phyloP scores from a whole-genome alignment of 768 basidiomycete genomes.

The Leccinum rimulosum region DNA sequence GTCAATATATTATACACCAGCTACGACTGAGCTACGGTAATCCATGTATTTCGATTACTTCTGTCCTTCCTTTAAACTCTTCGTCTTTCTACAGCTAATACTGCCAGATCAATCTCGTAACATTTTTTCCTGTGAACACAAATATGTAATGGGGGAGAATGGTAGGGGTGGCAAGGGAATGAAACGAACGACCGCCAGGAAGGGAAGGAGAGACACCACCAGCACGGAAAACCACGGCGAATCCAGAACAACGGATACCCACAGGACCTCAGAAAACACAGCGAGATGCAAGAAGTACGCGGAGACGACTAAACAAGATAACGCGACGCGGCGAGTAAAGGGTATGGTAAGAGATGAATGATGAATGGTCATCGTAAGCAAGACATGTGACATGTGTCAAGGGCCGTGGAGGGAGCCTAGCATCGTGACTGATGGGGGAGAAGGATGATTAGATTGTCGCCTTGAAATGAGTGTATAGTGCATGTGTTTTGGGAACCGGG shows the following conservation, averaged over 20 bases:
- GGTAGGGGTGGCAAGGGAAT: neutral
- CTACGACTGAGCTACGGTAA: slow-evolving; percentile 22
- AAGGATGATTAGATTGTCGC: slow-evolving; percentile 28
- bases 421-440: slow-evolving; percentile 21
- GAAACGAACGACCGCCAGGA: slow-evolving; percentile 13
- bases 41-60: slow-evolving; percentile 32
- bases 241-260: slow-evolving; percentile 21
- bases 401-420: slow-evolving; percentile 12
- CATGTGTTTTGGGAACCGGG: slow-evolving; percentile 15
- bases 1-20: slow-evolving; percentile 32
- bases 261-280: slow-evolving; percentile 22
- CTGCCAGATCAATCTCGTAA: slow-evolving; percentile 27
- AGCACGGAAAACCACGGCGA: slow-evolving; percentile 14
- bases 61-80: slow-evolving; percentile 28
- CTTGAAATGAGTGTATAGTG: slow-evolving; percentile 20
- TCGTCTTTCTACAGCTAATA: slow-evolving; percentile 26
- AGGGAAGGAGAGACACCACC: slow-evolving; percentile 8
- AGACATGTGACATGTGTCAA: slow-evolving; percentile 25
- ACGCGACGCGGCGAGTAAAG: slow-evolving; percentile 28
- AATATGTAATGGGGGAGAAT: slow-evolving; percentile 17
- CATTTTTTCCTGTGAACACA: slow-evolving; percentile 21
- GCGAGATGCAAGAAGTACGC: slow-evolving; percentile 22
- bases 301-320: slow-evolving; percentile 29
- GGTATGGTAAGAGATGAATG: slow-evolving; percentile 29
- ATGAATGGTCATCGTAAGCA: slow-evolving; percentile 30